phyloP scores from a whole-genome alignment of 2,329 filamentous ascomycete species.

The Pseudocercospora vitis region DNA sequence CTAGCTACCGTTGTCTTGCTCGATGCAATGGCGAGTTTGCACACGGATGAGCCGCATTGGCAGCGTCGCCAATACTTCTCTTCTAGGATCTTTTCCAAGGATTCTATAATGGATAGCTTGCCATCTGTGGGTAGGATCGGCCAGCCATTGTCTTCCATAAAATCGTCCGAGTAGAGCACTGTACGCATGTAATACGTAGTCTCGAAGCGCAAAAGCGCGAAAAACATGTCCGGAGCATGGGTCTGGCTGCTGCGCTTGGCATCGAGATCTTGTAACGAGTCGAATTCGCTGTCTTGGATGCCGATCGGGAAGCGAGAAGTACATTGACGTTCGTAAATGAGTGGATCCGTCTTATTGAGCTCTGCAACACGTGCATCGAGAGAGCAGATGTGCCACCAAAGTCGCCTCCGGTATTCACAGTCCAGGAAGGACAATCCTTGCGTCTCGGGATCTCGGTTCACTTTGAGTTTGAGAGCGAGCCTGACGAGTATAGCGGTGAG shows the following conservation, averaged over 20 bases:
- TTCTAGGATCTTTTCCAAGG: conserved; percentile 22
- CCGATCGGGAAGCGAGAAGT: conserved; percentile 21
- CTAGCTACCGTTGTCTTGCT: conserved; percentile 22
- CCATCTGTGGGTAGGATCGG: conserved; percentile 23
- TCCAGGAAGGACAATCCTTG: conserved; percentile 21
- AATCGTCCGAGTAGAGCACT: conserved; percentile 25
- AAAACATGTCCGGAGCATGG: conserved; percentile 23
- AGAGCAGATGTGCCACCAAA: conserved; percentile 30
- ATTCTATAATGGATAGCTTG: conserved; percentile 26
- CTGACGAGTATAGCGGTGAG: conserved; percentile 24
- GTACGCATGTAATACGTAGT: conserved; percentile 28
- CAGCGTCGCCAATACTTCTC: conserved; percentile 26
- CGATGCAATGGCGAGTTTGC: conserved; percentile 20
- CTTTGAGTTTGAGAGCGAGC: conserved; percentile 25
- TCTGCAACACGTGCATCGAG: conserved; percentile 25
- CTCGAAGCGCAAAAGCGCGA: conserved; percentile 23
- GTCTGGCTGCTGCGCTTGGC: conserved; percentile 12
- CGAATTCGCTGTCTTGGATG: conserved; percentile 17
- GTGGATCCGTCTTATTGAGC: conserved; percentile 21
- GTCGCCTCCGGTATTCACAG: conserved; percentile 23
- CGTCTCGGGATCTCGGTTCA: conserved; percentile 25
- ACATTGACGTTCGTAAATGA: conserved; percentile 26
- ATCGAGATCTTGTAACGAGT: conserved; percentile 16
- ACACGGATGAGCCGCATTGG: conserved; percentile 17
- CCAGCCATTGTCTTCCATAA: conserved; percentile 24